These are phyloP conservation scores for Venturia asperata DNA, from an alignment of 2,329 filamentous ascomycete genomes.

Conservation along the genomic window DNA sequence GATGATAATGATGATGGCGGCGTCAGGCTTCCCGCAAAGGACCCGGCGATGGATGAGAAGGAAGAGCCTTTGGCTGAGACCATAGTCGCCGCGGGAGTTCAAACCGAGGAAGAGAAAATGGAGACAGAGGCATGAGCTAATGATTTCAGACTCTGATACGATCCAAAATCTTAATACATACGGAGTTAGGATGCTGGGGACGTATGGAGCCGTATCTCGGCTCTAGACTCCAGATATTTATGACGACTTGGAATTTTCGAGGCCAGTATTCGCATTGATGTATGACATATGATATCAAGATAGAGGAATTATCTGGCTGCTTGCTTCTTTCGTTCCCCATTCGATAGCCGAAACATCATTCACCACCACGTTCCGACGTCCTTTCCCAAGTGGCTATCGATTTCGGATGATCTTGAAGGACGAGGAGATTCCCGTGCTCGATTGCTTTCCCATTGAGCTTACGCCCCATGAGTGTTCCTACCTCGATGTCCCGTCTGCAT, in stretches of 20 bases:
- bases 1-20: neutral
- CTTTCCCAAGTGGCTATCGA: neutral
- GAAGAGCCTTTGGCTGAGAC: neutral
- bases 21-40: constrained; percentile 2
- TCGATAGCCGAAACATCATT: neutral
- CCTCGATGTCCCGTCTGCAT: neutral
- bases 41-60: neutral
- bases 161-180: neutral
- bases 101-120: neutral
- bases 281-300: constrained; percentile 11
- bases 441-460: too few relatives aligned
- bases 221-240: neutral
- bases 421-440: too few relatives aligned
- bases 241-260: neutral
- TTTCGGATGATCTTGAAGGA: neutral
- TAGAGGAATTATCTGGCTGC: neutral
- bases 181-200: neutral
- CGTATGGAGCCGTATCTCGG: neutral
- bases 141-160: neutral
- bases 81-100: neutral
- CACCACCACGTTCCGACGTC: neutral
- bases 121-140: neutral
- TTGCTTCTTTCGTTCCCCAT: neutral
- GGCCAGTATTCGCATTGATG: neutral
- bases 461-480: neutral